phyloP scores from a whole-genome alignment of 768 basidiomycete species.

The Lyophyllum atratum region DNA sequence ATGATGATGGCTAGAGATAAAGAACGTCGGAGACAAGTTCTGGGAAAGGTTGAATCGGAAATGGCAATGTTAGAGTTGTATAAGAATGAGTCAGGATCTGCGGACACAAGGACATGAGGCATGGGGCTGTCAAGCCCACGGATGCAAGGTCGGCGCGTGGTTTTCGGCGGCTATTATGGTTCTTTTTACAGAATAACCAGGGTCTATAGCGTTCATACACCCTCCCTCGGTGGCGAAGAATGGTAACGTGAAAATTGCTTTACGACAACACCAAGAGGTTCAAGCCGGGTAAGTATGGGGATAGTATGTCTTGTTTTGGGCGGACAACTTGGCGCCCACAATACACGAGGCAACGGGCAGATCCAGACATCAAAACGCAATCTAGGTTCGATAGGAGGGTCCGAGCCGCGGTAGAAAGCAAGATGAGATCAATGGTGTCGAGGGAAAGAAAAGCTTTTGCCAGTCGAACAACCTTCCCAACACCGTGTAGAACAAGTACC shows the following conservation, averaged over 20 bases:
- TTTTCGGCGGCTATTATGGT: not conserved
- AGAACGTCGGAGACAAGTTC: not conserved
- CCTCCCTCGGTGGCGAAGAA: not conserved
- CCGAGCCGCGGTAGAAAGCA: not conserved
- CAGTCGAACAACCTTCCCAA: not conserved
- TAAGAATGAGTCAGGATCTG: constrained; percentile 7
- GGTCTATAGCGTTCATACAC: not conserved
- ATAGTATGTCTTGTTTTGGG: not conserved
- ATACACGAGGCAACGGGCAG: not conserved
- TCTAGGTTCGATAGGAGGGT: not conserved
- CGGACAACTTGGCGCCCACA: not conserved
- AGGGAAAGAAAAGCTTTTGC: not conserved
- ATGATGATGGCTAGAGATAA: constrained; percentile 19
- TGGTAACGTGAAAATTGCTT: not conserved
- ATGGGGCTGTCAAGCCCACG: not conserved
- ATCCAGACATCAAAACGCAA: not conserved
- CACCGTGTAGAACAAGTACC: not conserved
- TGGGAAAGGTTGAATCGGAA: not conserved
- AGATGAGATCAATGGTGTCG: not conserved
- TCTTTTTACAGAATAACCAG: not conserved
- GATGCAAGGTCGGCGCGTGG: constrained; percentile 15
- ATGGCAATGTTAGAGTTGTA: not conserved
- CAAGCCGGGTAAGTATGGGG: not conserved
- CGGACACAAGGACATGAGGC: constrained; percentile 12
- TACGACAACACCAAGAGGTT: not conserved